Base-by-base conservation (phyloP, 129 eudicot species). In the Centella asiatica region DNA sequence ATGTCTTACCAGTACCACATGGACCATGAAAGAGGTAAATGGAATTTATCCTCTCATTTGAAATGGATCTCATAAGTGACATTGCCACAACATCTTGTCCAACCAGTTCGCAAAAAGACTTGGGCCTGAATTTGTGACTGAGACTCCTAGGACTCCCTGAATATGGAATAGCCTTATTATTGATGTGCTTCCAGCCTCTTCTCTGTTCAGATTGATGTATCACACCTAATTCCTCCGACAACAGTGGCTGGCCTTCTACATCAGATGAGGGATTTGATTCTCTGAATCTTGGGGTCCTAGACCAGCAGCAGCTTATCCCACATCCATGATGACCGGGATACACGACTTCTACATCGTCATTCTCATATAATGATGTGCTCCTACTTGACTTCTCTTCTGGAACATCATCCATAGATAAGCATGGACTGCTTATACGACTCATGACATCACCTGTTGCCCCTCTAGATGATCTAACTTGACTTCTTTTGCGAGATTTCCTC, bases 11-110 rank as follows among this genome's bases (percentile, higher is more conserved):
- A 11, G 95, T 84, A 64, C 99, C 99, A 36, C 83, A 89, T 13
- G 99, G 86, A 46, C 99, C 99, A 54, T 93, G 89, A 64, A 93
- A 93, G 66, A 93, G 76, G 72, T 84, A 87, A 49, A 85, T 78
- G 3, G 99, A 69, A 37, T 72, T 69, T 69, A 87, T 82, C 76
- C 72, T 81, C 44, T 73, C 70, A 47, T 65, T 82, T 20, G 67
- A 68, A 46, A 93, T 69, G 25, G 89, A 72, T 68, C 70, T 72
- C 57, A 82, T 22, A 28, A 93, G 90, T 54, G 96, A 80, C 29
- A 63, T 69, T 17, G 80, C 50, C 24, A 85, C 99, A 60, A 67
- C 66, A 58, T 58, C 60, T 80, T 93, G 99, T 17, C 99, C 99
- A 22, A 87, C 84, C 69, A 93, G 56, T 49, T 93, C 99, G 31